A percentile compares a stretch with the other conserved stretches of the same genome.
Evolutionary conservation across 176 grass and related monocot species (phyloP).

Genomic region (Poa annua): DNA sequence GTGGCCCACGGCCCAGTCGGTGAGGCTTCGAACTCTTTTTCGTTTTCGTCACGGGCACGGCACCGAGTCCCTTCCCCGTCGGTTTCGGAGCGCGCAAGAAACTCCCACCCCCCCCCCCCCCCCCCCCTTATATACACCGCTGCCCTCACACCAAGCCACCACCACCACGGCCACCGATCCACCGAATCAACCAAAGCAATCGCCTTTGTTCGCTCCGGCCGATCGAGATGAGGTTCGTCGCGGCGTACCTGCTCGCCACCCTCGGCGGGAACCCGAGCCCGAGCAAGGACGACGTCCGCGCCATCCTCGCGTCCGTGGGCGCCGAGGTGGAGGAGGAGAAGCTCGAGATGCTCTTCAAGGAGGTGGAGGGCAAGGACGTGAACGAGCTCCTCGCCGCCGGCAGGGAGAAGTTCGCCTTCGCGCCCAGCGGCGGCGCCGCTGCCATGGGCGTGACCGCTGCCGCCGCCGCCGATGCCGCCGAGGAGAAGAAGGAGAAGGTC

Average conservation of each 20-base stretch:
- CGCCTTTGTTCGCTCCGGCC: not conserved
- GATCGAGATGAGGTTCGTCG: slow-evolving; percentile 3
- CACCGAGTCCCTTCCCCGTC: not conserved
- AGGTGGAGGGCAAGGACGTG: slow-evolving; percentile 23
- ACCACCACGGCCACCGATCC: not conserved
- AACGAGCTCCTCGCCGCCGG: slow-evolving; percentile 25
- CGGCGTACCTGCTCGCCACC: slow-evolving; percentile 37
- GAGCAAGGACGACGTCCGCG: slow-evolving; percentile 29
- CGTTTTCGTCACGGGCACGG: not conserved
- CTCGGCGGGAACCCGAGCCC: slow-evolving; percentile 23
- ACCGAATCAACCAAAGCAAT: not conserved
- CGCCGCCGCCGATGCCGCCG: not conserved
- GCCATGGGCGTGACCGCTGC: not conserved
- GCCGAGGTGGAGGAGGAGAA: slow-evolving; percentile 19
- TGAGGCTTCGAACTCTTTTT: not conserved
- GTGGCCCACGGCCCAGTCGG: no score
- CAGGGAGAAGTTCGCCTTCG: slow-evolving; percentile 32
- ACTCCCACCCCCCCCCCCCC: not conserved
- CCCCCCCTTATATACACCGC: not conserved
- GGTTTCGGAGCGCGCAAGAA: not conserved
- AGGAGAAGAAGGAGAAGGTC: not conserved
- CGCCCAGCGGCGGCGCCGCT: not conserved
- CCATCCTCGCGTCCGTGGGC: slow-evolving; percentile 21
- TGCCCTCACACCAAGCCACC: not conserved
- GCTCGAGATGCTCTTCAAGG: slow-evolving; percentile 28